phyloP scores from a whole-genome alignment of 116 monocot species.

The Trichopus zeylanicus region DNA sequence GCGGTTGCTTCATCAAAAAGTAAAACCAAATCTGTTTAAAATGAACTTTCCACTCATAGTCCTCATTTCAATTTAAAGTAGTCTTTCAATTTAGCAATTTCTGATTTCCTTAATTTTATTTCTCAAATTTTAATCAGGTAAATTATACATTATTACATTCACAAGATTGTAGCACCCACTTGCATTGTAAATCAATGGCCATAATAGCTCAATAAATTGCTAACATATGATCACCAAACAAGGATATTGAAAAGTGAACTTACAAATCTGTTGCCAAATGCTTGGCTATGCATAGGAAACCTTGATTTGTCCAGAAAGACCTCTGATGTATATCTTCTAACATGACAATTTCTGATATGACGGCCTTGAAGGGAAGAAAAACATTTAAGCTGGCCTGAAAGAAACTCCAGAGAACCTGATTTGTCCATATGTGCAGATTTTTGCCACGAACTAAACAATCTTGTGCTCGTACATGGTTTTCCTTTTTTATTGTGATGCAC shows the following conservation, averaged over 20 bases:
- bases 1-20: too few relatives aligned
- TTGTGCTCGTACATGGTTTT: constrained; percentile 9
- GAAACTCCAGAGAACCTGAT: not conserved
- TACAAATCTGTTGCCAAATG: constrained; percentile 38
- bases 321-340: constrained; percentile 12
- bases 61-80: too few relatives aligned
- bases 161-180: not conserved
- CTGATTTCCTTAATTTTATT: too few relatives aligned
- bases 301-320: constrained; percentile 33
- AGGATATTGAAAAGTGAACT: constrained; percentile 10
- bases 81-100: too few relatives aligned
- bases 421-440: constrained; percentile 3
- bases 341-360: constrained; percentile 8
- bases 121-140: too few relatives aligned
- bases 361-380: constrained; percentile 32
- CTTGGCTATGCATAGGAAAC: constrained; percentile 17
- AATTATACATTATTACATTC: too few relatives aligned
- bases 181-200: not conserved
- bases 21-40: too few relatives aligned
- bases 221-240: not conserved
- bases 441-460: constrained; percentile 12
- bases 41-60: too few relatives aligned
- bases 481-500: constrained; percentile 12
- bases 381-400: constrained; percentile 7
- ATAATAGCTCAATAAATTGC: not conserved